These are phyloP conservation scores for Erythrophleum fordii DNA, from an alignment of 306 rosid genomes.

Conservation along the genomic window DNA sequence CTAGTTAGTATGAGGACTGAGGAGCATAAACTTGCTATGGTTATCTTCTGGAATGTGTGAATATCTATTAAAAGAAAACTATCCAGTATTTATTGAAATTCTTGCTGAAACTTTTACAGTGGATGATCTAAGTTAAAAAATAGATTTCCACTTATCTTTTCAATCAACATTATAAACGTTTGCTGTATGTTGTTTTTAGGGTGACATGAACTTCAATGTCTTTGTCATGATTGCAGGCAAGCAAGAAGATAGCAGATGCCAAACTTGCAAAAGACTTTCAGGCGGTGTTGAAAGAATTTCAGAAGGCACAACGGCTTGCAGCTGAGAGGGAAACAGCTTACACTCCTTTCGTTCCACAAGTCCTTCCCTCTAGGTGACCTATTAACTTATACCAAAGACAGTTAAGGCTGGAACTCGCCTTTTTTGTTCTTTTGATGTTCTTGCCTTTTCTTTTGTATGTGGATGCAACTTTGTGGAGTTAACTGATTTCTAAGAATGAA, in stretches of 20 bases:
- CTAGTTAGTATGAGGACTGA: neutral
- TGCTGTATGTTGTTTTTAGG: neutral
- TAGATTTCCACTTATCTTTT: slow-evolving; percentile 5
- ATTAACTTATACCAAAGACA: slow-evolving; percentile 28
- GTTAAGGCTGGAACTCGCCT: neutral
- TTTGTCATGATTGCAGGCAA: slow-evolving; percentile 60
- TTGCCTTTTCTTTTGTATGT: neutral
- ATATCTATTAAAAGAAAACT: neutral
- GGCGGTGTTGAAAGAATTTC: slow-evolving; percentile 91
- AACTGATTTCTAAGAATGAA: slow-evolving; percentile 1
- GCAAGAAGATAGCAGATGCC: slow-evolving; percentile 94
- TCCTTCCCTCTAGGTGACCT: slow-evolving; percentile 73
- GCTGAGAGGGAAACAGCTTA: slow-evolving; percentile 99
- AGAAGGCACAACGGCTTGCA: slow-evolving; percentile 95
- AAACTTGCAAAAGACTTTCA: slow-evolving; percentile 97
- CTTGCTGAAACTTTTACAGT: neutral
- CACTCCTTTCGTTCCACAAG: slow-evolving; percentile 80
- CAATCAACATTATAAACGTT: neutral
- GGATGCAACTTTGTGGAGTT: slow-evolving; percentile 18
- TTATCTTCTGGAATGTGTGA: neutral
- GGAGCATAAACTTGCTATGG: slow-evolving; percentile 23
- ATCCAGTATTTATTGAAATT: neutral
- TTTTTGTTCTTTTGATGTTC: neutral
- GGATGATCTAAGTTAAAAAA: neutral
- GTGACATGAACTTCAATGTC: slow-evolving; percentile 20